Evolutionary conservation across 768 basidiomycete species (phyloP).

Genomic region (Rhodocollybia butyracea): DNA sequence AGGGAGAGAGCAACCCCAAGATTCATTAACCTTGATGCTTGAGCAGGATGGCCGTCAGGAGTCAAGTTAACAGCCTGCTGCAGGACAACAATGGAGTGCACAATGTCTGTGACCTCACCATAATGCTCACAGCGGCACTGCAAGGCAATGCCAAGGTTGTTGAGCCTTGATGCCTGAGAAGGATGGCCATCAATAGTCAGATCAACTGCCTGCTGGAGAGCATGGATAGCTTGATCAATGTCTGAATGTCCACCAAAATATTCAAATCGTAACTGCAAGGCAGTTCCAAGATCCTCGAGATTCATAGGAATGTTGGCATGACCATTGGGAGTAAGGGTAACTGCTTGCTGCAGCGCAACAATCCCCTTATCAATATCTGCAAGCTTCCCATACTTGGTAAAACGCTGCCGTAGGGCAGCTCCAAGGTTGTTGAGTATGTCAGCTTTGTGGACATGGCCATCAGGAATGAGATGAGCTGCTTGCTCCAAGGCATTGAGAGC

Average conservation of each 20-base stretch:
- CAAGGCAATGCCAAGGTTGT: too few species aligned
- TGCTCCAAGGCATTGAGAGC: too few species aligned
- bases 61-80: too few species aligned
- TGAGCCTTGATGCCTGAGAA: too few species aligned
- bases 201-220: neutral
- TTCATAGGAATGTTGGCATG: neutral
- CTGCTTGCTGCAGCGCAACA: neutral
- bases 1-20: too few species aligned
- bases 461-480: neutral
- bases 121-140: too few species aligned
- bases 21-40: too few species aligned
- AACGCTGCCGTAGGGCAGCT: neutral
- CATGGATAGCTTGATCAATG: neutral
- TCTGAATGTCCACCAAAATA: neutral
- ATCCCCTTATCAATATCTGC: neutral
- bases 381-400: neutral
- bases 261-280: neutral
- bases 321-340: neutral
- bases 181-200: too few species aligned
- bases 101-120: too few species aligned
- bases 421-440: neutral
- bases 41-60: too few species aligned
- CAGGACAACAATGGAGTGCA: too few species aligned
- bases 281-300: neutral
- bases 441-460: neutral